Evolutionary conservation across 345 rosid genomes (phyloP).

Genomic region (Garcia nutans): DNA sequence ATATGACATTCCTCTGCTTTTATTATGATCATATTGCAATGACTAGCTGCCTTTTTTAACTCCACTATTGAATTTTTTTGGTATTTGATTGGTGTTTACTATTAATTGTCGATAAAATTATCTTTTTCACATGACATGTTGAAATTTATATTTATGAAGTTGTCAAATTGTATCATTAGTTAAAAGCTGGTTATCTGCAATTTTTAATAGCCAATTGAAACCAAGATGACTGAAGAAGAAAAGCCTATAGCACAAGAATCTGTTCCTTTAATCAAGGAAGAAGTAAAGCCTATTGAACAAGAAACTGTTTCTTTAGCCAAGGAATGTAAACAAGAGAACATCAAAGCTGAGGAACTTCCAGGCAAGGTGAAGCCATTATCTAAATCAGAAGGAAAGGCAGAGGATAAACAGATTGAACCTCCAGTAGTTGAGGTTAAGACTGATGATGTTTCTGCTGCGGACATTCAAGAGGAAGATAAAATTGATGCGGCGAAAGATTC

Average conservation of each 20-base stretch:
- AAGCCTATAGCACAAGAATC: conserved; percentile 2
- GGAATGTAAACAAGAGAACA: conserved; percentile 2
- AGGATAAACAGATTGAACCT: neutral
- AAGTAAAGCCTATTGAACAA: neutral
- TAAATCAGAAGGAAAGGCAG: conserved; percentile 1
- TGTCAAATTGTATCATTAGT: neutral
- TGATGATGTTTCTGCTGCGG: neutral
- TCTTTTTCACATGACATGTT: neutral
- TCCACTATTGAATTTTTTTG: neutral
- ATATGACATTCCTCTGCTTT: neutral
- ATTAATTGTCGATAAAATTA: neutral
- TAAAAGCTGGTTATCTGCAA: neutral
- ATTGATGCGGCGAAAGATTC: neutral
- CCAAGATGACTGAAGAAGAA: conserved; percentile 5
- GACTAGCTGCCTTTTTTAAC: neutral
- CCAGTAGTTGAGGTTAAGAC: conserved; percentile 6
- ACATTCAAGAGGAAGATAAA: neutral
- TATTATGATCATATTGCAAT: neutral
- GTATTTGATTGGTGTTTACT: neutral
- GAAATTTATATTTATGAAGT: neutral
- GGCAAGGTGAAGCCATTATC: neutral
- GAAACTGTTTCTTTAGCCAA: neutral
- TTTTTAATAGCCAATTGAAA: conserved; percentile 9
- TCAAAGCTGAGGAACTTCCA: neutral
- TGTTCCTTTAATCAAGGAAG: neutral